A percentile compares a stretch with the other conserved stretches of the same genome.
These are phyloP conservation scores for Magnusiomyces ingens DNA, from an alignment of 1,139 yeast species.

Conservation along the genomic window DNA sequence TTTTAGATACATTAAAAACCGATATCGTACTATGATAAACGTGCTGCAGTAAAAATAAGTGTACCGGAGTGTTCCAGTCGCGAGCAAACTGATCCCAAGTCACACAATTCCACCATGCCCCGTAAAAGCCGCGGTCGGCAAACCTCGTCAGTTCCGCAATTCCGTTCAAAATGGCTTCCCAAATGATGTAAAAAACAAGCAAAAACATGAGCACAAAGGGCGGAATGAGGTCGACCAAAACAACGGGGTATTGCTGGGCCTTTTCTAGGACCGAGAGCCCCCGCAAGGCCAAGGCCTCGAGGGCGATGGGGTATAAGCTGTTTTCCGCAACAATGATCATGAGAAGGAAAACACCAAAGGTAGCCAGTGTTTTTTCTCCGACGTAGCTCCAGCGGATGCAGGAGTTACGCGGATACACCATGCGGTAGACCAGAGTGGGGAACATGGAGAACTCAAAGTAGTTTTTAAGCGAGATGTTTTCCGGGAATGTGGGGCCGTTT, in stretches of 20 bases:
- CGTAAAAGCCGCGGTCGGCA: constrained; percentile 89
- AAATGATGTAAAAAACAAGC: constrained; percentile 76
- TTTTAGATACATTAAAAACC: constrained; percentile 58
- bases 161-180: constrained; percentile 88
- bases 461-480: constrained; percentile 57
- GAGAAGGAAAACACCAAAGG: constrained; percentile 76
- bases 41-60: constrained; percentile 78
- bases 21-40: constrained; percentile 90
- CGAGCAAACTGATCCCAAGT: constrained; percentile 93
- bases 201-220: constrained; percentile 64
- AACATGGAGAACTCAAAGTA: constrained; percentile 77
- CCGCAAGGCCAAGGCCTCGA: constrained; percentile 49
- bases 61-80: constrained; percentile 93
- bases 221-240: constrained; percentile 71
- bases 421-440: constrained; percentile 69
- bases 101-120: constrained; percentile 96
- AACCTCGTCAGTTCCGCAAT: constrained; percentile 81
- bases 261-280: constrained; percentile 43
- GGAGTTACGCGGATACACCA: constrained; percentile 71
- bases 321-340: constrained; percentile 81
- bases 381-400: constrained; percentile 66
- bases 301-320: constrained; percentile 67
- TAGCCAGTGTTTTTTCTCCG: constrained; percentile 63
- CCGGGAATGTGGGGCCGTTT: constrained; percentile 47
- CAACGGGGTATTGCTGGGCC: constrained; percentile 45